Percentiles rank a stretch among this genome's conserved stretches.
Evolutionary conservation across 305 asterid genomes (phyloP).

Genomic region (Rubia occidens): DNA sequence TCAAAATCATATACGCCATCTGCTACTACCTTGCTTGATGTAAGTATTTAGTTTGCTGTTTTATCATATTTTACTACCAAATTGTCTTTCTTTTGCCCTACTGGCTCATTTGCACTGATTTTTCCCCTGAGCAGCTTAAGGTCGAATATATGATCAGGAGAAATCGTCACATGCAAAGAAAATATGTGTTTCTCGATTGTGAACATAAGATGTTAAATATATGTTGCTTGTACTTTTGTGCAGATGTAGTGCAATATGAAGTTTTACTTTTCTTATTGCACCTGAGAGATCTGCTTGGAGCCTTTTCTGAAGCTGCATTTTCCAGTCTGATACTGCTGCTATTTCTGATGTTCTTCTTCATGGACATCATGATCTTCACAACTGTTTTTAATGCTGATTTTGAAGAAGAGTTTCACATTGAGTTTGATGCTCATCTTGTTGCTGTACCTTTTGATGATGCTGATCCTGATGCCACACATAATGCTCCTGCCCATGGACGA

Average conservation of each 20-base stretch:
- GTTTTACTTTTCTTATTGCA: conserved; percentile 1
- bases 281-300: conserved; percentile 7
- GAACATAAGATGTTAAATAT: neutral
- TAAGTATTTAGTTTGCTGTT: conserved; percentile 30
- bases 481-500: too few species aligned
- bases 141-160: too few species aligned
- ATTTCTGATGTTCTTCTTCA: too few species aligned
- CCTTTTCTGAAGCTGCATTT: neutral
- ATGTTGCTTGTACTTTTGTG: neutral
- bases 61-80: neutral
- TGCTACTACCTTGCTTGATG: conserved; percentile 88
- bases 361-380: too few species aligned
- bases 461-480: too few species aligned
- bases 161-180: neutral
- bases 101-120: neutral
- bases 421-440: too few species aligned
- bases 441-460: too few species aligned
- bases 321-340: too few species aligned
- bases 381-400: too few species aligned
- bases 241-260: neutral
- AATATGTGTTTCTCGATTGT: neutral
- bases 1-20: too few species aligned
- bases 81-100: neutral
- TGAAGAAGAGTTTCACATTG: too few species aligned
- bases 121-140: neutral